These are phyloP conservation scores for Hypoxylon fuscum DNA, from an alignment of 495 filamentous ascomycete species.

Conservation along the genomic window DNA sequence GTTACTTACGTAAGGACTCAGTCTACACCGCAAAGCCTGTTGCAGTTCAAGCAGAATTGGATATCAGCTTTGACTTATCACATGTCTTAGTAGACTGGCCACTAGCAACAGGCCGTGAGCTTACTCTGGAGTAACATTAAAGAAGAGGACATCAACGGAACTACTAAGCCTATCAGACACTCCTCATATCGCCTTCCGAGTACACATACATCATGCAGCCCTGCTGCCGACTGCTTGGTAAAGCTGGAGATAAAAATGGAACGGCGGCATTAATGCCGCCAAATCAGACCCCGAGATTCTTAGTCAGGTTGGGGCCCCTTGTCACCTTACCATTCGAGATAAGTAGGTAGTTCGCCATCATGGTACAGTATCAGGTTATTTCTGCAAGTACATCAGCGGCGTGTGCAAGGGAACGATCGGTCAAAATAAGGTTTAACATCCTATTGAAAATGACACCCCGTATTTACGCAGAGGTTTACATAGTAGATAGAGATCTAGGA, in stretches of 20 bases:
- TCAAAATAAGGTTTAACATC: constrained; percentile 10
- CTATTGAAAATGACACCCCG: constrained; percentile 4
- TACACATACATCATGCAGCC: constrained; percentile 24
- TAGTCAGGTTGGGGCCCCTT: constrained; percentile 57
- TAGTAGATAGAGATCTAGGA: background rate
- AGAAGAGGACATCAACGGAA: background rate
- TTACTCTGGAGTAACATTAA: constrained; percentile 7
- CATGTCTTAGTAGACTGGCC: background rate
- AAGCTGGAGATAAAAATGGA: constrained; percentile 39
- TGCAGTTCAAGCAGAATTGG: background rate
- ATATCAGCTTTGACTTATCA: background rate
- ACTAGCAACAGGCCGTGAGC: constrained; percentile 9
- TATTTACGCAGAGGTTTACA: constrained; percentile 1
- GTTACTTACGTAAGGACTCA: constrained; percentile 11
- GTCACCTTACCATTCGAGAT: constrained; percentile 51
- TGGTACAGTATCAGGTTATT: constrained; percentile 1
- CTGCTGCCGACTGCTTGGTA: constrained; percentile 34
- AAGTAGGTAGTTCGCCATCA: constrained; percentile 9
- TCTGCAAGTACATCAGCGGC: constrained; percentile 4
- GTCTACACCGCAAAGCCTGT: constrained; percentile 5
- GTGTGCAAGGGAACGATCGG: constrained; percentile 6
- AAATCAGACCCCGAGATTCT: constrained; percentile 51
- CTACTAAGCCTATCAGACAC: constrained; percentile 7
- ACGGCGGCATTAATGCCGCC: constrained; percentile 25
- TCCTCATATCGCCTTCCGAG: background rate